These are phyloP conservation scores for Penicillium pancosmium DNA, from an alignment of 495 filamentous ascomycete species.

Conservation along the genomic window DNA sequence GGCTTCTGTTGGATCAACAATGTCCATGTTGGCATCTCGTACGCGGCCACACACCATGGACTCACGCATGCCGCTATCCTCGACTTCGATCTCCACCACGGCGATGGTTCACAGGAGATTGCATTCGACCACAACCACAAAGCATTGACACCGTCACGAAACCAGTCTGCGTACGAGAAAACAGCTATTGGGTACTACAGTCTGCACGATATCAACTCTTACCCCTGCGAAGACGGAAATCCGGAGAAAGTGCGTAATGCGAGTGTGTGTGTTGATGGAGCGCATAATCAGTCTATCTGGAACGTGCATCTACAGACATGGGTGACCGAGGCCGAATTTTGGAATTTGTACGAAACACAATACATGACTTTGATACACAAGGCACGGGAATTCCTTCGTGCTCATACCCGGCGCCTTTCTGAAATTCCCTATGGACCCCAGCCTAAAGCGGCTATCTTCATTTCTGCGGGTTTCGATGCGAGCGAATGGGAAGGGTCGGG, in stretches of 20 bases:
- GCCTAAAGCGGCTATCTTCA: slow-evolving; percentile 84
- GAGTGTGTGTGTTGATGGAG: slow-evolving; percentile 87
- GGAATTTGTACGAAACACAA: slow-evolving; percentile 76
- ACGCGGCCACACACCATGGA: slow-evolving; percentile 78
- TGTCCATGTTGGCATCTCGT: slow-evolving; percentile 93
- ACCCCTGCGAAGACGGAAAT: slow-evolving; percentile 89
- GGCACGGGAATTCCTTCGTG: slow-evolving; percentile 70
- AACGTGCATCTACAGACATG: slow-evolving; percentile 93
- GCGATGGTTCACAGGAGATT: slow-evolving; percentile 92
- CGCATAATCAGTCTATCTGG: slow-evolving; percentile 91
- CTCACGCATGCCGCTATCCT: slow-evolving; percentile 94
- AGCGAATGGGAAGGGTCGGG: slow-evolving; percentile 88
- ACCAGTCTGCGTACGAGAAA: slow-evolving; percentile 71
- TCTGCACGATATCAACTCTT: slow-evolving; percentile 96
- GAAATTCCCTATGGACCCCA: slow-evolving; percentile 51
- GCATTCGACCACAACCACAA: slow-evolving; percentile 82
- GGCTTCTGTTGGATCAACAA: slow-evolving; percentile 99
- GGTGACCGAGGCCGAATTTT: slow-evolving; percentile 81
- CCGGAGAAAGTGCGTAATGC: slow-evolving; percentile 88
- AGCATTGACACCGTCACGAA: slow-evolving; percentile 57
- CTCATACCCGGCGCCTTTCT: slow-evolving; percentile 65
- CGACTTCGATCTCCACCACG: slow-evolving; percentile 96
- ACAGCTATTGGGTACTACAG: slow-evolving; percentile 93
- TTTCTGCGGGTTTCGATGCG: slow-evolving; percentile 95
- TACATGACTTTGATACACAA: slow-evolving; percentile 79